phyloP scores from a whole-genome alignment of 495 filamentous ascomycete species.

The Neurospora sp. region DNA sequence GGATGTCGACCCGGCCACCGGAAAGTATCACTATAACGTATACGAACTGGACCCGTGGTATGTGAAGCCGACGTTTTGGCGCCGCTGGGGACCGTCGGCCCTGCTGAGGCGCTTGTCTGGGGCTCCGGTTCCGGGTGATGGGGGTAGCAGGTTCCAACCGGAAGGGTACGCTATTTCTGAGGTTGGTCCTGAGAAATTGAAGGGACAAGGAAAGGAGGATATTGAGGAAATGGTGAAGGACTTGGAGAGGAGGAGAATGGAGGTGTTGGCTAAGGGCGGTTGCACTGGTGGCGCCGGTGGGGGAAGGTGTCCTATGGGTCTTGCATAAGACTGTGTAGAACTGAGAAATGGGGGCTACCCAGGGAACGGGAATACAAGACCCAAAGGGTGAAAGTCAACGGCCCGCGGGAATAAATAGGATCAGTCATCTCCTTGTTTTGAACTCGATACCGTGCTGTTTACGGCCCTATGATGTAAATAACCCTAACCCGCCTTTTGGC shows the following conservation, averaged over 20 bases:
- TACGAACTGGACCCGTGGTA: conserved; percentile 49
- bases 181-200: conserved; percentile 43
- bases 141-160: conserved; percentile 45
- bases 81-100: conserved; percentile 41
- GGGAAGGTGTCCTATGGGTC: neutral
- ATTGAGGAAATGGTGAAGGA: conserved; percentile 30
- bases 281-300: neutral
- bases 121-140: conserved; percentile 45
- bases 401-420: neutral
- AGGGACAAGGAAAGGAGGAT: conserved; percentile 41
- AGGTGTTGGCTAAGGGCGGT: neutral
- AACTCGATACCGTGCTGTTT: too few relatives aligned
- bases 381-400: neutral
- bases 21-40: conserved; percentile 29
- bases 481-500: neutral
- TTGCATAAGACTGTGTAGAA: neutral
- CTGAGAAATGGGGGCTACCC: neutral
- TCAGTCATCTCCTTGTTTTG: too few relatives aligned
- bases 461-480: neutral
- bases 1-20: conserved; percentile 29
- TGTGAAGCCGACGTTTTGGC: conserved; percentile 46
- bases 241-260: conserved; percentile 9
- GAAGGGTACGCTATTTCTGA: conserved; percentile 43
- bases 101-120: conserved; percentile 41
- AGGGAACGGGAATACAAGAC: neutral